These are phyloP conservation scores for Globisporangium solare DNA, from an alignment of 352 stramenopile genomes.

Conservation along the genomic window DNA sequence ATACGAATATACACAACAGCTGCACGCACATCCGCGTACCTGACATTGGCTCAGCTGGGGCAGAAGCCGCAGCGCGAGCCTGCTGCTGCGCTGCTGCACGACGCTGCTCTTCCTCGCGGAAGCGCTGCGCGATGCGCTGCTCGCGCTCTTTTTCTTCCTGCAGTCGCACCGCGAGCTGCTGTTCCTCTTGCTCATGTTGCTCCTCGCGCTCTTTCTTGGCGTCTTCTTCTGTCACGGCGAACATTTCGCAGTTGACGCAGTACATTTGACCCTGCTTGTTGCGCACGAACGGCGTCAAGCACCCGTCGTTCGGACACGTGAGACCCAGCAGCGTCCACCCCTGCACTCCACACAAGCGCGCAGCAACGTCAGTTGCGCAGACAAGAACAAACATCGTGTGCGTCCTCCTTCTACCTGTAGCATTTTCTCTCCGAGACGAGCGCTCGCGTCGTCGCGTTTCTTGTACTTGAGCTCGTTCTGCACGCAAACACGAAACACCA, in stretches of 20 bases:
- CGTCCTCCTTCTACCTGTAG: conserved; percentile 53
- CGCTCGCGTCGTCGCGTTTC: conserved; percentile 73
- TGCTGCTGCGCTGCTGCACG: conserved; percentile 24
- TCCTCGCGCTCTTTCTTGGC: conserved; percentile 40
- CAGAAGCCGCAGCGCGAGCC: too few relatives aligned
- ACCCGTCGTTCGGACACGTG: conserved; percentile 62
- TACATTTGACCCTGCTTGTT: conserved; percentile 78
- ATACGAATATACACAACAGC: too few relatives aligned
- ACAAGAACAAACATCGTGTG: background rate
- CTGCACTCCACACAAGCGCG: conserved; percentile 17
- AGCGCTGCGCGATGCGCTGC: conserved; percentile 54
- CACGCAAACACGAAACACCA: background rate
- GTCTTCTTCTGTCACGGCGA: conserved; percentile 71
- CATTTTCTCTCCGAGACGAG: conserved; percentile 75
- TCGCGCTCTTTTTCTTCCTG: conserved; percentile 30
- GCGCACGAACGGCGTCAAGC: conserved; percentile 76
- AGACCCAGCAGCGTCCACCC: conserved; percentile 74
- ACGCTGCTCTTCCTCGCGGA: conserved; percentile 60
- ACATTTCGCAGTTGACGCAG: conserved; percentile 74
- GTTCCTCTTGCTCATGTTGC: conserved; percentile 31
- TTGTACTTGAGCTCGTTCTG: conserved; percentile 37
- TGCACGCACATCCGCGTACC: conserved; percentile 15
- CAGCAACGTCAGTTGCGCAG: too few relatives aligned
- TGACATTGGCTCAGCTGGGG: conserved; percentile 12
- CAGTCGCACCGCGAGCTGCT: conserved; percentile 36